Evolutionary conservation across 176 grass and related monocot genomes (phyloP), one percentile per base, ranked within the genome.

Genomic region (Oryza coarctata): DNA sequence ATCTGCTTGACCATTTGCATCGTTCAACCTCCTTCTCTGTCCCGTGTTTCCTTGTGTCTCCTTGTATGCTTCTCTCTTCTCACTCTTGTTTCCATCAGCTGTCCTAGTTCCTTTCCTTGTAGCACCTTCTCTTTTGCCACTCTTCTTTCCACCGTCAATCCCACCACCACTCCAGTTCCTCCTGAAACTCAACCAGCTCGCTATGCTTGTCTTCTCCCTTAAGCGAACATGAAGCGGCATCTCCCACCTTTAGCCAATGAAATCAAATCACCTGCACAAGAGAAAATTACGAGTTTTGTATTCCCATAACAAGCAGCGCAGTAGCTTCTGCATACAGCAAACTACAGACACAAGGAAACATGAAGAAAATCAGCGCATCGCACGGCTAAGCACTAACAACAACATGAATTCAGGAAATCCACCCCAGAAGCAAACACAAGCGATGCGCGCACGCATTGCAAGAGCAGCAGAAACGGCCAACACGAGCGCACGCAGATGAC

Each of bases 61-160:
- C 29, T 17, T 57, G 8, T 68, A 13, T 49, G 76, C 83, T 70
- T 82, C 76, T 75, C 83, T 73, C 73, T 57, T 75, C 4, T 87
- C 78, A 8, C 40, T 78, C 3, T 31, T 78, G 61, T 41, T 79
- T 70, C 39, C 68, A 26, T 38, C 76, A 32, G 28, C 60, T 44
- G 73, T 26, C 66, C 13, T 70, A 23, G 67, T 29, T 31, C 70
- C 75, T 70, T 85, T 74, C 12, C 33, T 83, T 67, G 38, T 89
- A 29, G 9, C 32, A 44, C 65, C 33, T 2, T 88, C 85, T 68
- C 23, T 60, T 31, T 40, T 87, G 32, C 27, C 81, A 35, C 73
- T 65, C 33, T 40, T 82, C 74, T 35, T 84, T 7, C 68, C 65
- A 36, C 30, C 9, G 25, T 36, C 43, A 68, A 38, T 22, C 28